Evolutionary conservation across 345 rosid species (phyloP).

Genomic region (Noccaea bulbosa): DNA sequence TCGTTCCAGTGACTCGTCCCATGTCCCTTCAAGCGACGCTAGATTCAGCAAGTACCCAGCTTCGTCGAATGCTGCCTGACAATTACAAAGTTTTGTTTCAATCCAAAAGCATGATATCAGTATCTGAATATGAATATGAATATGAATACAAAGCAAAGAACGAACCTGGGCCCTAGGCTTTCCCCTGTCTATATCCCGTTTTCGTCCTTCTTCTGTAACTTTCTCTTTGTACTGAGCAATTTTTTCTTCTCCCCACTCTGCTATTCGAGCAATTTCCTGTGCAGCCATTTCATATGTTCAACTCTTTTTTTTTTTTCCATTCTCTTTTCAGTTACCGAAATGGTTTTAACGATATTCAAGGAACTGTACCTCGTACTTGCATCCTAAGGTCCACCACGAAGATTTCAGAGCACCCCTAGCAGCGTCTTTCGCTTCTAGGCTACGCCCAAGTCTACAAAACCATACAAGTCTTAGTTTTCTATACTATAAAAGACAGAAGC

Average conservation of each 20-base stretch:
- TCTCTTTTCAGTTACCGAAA: background rate
- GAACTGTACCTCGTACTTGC: slow-evolving; percentile 60
- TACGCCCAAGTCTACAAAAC: slow-evolving; percentile 65
- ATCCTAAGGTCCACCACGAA: slow-evolving; percentile 98
- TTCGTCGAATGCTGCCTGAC: slow-evolving; percentile 67
- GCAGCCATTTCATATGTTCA: slow-evolving; percentile 18
- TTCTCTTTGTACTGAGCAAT: slow-evolving; percentile 72
- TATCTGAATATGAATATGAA: slow-evolving; percentile 9
- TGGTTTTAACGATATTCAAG: background rate
- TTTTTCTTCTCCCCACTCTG: slow-evolving; percentile 85
- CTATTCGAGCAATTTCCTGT: slow-evolving; percentile 67
- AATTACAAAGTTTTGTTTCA: slow-evolving; percentile 25
- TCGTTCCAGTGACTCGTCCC: slow-evolving; percentile 64
- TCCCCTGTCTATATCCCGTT: slow-evolving; percentile 72
- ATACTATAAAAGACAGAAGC: background rate
- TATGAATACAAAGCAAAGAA: slow-evolving; percentile 6
- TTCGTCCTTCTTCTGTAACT: slow-evolving; percentile 67
- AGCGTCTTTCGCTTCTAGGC: slow-evolving; percentile 80
- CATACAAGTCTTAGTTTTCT: slow-evolving; percentile 30
- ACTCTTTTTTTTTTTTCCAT: background rate
- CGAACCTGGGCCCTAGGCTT: slow-evolving; percentile 73
- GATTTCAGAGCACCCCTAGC: slow-evolving; percentile 90
- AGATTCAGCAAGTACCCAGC: slow-evolving; percentile 82
- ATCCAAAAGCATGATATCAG: slow-evolving; percentile 16
- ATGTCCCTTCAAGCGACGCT: slow-evolving; percentile 82